Evolutionary conservation across 208 protist genomes (phyloP), one percentile per base, ranked within the genome.

Genomic region (Polymyxa betae): DNA sequence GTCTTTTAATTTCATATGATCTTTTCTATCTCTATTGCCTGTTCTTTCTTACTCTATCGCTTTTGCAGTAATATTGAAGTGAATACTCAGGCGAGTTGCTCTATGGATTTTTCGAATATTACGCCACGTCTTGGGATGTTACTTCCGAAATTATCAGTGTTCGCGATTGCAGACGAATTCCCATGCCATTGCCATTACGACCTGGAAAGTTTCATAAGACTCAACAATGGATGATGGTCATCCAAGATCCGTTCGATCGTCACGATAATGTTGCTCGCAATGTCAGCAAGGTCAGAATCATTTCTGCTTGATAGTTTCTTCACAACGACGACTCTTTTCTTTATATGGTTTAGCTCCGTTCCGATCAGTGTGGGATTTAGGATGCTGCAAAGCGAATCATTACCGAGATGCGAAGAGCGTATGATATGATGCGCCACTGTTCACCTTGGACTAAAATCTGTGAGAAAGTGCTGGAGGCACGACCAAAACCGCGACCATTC

Each of bases 221-320:
- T 35, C 72, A 82, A 20, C 72, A 82, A 20, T 5, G 10, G 5
- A 5, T 38, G 5, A 5, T 45, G 16, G 5, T 5, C 40, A 82
- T 82, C n/a, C 10, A 45, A 45, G 72, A 82, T 43, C 72, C 72
- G 5, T 82, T 82, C 72, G 72, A 82, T 43, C 16, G 5, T 45
- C 5, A 43, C 5, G 72, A 82, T 35, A 82, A 82, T n/a, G 72
- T 82, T 35, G 72, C 35, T 35, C 72, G 72, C 5, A 82, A 82
- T 43, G 72, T 82, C 10, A 16, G 12, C 35, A 5, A 45, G 72
- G 72, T 82, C 16, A 5, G 35, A 82, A n/a, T 82, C 16, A 35
- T 43, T 35, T 82, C 40, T 82, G 16, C 72, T 12, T 20, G 40
- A 20, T 82, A n/a, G 5, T 35, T 82, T 35, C 72, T 82, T 43